Base-by-base conservation (phyloP, 208 protist genomes). In the Novymonas esmeraldas region DNA sequence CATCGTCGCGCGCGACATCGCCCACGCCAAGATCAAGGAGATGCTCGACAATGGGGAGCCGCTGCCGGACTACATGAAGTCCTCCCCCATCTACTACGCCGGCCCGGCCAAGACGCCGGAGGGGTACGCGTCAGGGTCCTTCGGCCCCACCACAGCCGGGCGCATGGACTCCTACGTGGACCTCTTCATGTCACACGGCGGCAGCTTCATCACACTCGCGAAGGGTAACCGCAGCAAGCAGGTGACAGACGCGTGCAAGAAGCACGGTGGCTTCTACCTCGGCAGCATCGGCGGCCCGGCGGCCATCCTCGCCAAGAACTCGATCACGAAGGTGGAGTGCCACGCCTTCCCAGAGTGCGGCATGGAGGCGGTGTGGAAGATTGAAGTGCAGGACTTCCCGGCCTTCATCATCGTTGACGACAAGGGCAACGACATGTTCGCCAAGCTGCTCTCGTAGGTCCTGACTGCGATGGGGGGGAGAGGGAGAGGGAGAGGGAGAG, bases 381-480 rank as follows among this genome's bases (percentile, higher is more conserved):
- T 99, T 70, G 90, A 98, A 45, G 98, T 99, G 13, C 82, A 92
- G 50, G 75, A 99, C 77, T 99, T 99, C 81, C 97, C 97, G 1
- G 98, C 98, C 22, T 99, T 99, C 73, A 96, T 99, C 73, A 82
- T 99, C 34, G 96, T 98, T 24, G 97, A 99, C 75, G 95, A 99
- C 84, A 99, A 99, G 75, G 98, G 98, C 33, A 98, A 98, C 51
- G 97, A 98, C 79, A 98, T 99, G 70, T 99, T 98, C 81, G 52
- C 72, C 6, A 88, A 95, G 62, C 80, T 90, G 42, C 77, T 95
- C 46, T 56, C 61, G 28, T 78, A 72, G 52, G 0, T 6, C 3
- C 33, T 3, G 2, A 42, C 24, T 16, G 20, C 2, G n/a, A n/a
- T n/a, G n/a, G n/a, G n/a, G n/a, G n/a, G n/a, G n/a, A n/a, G n/a